Evolutionary conservation across 139 green algal species (phyloP), one percentile per base, ranked within the genome.

Genomic region (Bryopsis sp.): DNA sequence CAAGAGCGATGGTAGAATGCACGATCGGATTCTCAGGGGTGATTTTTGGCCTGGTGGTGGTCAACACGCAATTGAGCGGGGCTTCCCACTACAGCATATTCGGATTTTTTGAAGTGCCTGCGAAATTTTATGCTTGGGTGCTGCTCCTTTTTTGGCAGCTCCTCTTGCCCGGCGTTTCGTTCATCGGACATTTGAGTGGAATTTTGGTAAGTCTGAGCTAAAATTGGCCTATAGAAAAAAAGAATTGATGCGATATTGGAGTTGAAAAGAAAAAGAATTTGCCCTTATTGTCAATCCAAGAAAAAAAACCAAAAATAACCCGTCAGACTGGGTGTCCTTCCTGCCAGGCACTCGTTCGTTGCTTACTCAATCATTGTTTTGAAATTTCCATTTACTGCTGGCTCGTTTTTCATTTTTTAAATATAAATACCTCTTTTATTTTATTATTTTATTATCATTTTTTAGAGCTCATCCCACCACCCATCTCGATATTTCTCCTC

Each of bases 101-200:
- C 47, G 87, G 87, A 1, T 61, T 89, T 1, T 87, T 88, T 72
- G 67, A 59, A 3, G 74, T 94, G 6, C 81, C 84, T 15, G 72
- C 77, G 0, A 61, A 64, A 19, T 38, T 64, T 39, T 90, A 88
- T 68, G 84, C 87, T 19, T 91, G 78, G 72, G 77, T 72, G 59
- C 75, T 95, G 50, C 72, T 93, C 58, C 50, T 86, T 3, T 57
- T 92, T n/a, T 86, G 81, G 68, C 86, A 93, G 71, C 47, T 95
- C 32, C 33, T 92, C 2, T 78, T 93, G 70, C 86, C 88, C 0
- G 5, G 61, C 7, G 72, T 77, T 5, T 89, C 80, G 1, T 85
- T 93, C 65, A 29, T 92, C 37, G 87, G 86, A 4, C 88, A 95
- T 71, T 74, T 93, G 11, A 67, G 68, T 2, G 88, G 88, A 11